Evolutionary conservation across 1,284 basidiomycete species (phyloP).

Genomic region (Apiotrichum gracile): DNA sequence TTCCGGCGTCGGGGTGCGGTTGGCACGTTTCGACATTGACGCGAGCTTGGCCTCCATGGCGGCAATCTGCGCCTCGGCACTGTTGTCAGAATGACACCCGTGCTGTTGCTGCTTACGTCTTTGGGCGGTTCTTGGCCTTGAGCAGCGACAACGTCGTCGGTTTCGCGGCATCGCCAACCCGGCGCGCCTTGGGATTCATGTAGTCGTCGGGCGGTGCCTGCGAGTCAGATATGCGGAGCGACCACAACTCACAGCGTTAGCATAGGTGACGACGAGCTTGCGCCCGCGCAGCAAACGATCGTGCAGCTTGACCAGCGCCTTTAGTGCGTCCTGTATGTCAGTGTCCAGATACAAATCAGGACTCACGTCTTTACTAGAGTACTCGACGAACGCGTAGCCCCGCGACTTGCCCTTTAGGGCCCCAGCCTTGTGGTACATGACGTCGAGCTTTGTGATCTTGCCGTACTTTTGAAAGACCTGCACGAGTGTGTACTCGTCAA

Average conservation of each 20-base stretch:
- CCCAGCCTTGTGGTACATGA: slow-evolving; percentile 89
- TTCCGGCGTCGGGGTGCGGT: slow-evolving; percentile 13
- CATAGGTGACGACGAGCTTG: slow-evolving; percentile 80
- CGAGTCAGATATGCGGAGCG: neutral
- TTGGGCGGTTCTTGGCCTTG: slow-evolving; percentile 61
- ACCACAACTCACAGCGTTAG: slow-evolving; percentile 55
- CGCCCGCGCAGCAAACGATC: slow-evolving; percentile 78
- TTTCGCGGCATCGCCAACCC: slow-evolving; percentile 53
- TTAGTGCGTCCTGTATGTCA: slow-evolving; percentile 66
- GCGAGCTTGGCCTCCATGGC: slow-evolving; percentile 90
- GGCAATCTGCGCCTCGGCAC: slow-evolving; percentile 83
- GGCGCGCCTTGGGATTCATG: slow-evolving; percentile 4
- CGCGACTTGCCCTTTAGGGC: slow-evolving; percentile 82
- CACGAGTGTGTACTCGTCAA: slow-evolving; percentile 88
- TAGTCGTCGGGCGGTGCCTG: slow-evolving; percentile 14
- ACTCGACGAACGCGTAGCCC: slow-evolving; percentile 94
- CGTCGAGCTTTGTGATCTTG: slow-evolving; percentile 86
- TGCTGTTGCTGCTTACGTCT: slow-evolving; percentile 51
- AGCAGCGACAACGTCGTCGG: slow-evolving; percentile 82
- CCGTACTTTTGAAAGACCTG: slow-evolving; percentile 87
- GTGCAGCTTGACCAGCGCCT: slow-evolving; percentile 68
- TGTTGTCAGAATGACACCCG: slow-evolving; percentile 36
- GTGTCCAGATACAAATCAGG: too few species aligned
- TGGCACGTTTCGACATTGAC: slow-evolving; percentile 56
- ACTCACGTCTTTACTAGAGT: slow-evolving; percentile 69